Evolutionary conservation across 179 eudicot species (phyloP).

Genomic region (Spergularia azorica): DNA sequence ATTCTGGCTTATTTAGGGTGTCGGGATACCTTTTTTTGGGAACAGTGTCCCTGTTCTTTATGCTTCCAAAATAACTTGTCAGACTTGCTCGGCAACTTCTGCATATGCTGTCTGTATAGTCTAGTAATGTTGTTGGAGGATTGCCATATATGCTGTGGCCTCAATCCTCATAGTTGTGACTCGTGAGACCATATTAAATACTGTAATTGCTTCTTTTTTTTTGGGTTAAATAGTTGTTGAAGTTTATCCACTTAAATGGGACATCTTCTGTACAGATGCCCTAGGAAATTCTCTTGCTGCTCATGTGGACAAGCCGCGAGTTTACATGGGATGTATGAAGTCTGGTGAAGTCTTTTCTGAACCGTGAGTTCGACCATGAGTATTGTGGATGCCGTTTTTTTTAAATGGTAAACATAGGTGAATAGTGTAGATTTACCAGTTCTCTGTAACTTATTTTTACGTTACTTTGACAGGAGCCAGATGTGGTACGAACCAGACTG

Average conservation of each 20-base stretch:
- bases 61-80: background rate
- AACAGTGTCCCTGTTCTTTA: no score
- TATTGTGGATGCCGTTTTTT: background rate
- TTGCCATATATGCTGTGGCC: background rate
- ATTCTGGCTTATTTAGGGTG: no score
- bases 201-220: background rate
- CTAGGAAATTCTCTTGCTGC: slow-evolving; percentile 69
- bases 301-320: slow-evolving; percentile 70
- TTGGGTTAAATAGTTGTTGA: background rate
- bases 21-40: no score
- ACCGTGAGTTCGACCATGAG: slow-evolving; percentile 52
- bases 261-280: slow-evolving; percentile 49
- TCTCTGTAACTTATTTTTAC: background rate
- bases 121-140: background rate
- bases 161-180: background rate
- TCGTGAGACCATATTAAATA: background rate
- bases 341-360: slow-evolving; percentile 95
- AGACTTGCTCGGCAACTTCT: background rate
- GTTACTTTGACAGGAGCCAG: slow-evolving; percentile 47
- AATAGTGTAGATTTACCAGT: background rate
- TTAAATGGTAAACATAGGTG: background rate
- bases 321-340: slow-evolving; percentile 92
- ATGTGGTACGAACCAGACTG: slow-evolving; percentile 98
- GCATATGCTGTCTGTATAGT: background rate
- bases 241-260: slow-evolving; percentile 13